Conservation (phyloP, 148 eudicot genomes). For the Rhododendron molle region DNA sequence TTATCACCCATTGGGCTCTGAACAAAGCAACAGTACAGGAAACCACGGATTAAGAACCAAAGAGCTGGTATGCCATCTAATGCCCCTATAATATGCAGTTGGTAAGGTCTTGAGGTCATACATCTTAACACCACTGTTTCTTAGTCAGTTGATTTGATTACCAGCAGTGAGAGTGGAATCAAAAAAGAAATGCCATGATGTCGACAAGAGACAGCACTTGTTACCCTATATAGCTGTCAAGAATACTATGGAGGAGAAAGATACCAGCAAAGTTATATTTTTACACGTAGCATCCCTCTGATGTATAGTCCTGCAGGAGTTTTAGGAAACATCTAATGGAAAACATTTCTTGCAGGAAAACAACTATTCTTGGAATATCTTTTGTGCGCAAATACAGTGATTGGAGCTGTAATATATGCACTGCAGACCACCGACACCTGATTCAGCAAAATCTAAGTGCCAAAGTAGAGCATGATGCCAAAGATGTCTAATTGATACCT, state of each 20-base stretch:
- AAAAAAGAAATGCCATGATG: neutral
- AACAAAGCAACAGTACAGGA: neutral
- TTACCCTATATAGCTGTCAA: neutral
- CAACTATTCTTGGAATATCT: neutral
- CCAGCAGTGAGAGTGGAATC: neutral
- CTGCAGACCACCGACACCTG: neutral
- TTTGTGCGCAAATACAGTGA: neutral
- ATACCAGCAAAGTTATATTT: neutral
- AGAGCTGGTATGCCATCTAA: neutral
- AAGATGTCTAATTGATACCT: slow-evolving; percentile 3
- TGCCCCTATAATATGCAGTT: too few relatives aligned
- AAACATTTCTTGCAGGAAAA: neutral
- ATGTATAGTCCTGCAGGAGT: neutral
- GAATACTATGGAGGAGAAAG: neutral
- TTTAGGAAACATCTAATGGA: neutral
- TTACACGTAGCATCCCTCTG: neutral
- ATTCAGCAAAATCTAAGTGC: neutral
- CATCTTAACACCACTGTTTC: neutral
- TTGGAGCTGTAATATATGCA: neutral
- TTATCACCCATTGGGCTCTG: neutral
- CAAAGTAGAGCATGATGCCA: neutral
- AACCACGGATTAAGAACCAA: neutral
- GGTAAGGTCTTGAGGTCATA: neutral
- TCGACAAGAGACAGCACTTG: neutral
- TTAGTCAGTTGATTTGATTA: neutral